phyloP scores from a whole-genome alignment of 192 early-diverging fungal species.

The Coemansia sp. region DNA sequence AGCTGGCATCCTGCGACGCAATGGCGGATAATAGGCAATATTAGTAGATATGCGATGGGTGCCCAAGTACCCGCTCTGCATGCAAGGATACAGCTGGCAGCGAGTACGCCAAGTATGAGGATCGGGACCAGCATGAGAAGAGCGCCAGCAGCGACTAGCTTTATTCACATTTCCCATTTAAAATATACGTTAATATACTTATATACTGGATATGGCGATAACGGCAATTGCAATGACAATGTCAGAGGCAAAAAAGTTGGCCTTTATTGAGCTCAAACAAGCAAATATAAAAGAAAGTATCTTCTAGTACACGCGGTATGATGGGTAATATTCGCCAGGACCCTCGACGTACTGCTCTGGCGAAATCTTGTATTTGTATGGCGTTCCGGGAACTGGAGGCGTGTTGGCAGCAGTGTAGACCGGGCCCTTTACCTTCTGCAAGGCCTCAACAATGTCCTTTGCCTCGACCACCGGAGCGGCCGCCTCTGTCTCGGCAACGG shows the following conservation, averaged over 20 bases:
- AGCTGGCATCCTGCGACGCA: neutral
- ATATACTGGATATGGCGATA: no score
- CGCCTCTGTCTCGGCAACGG: slow-evolving; percentile 1
- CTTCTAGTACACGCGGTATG: slow-evolving; percentile 50
- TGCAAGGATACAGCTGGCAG: no score
- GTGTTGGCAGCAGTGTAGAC: slow-evolving; percentile 54
- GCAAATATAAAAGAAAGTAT: neutral
- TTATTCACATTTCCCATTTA: no score
- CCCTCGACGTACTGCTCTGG: slow-evolving; percentile 41
- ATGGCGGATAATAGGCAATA: neutral
- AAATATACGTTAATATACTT: no score
- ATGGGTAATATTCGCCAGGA: slow-evolving; percentile 52
- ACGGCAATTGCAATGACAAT: no score
- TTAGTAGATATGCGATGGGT: neutral
- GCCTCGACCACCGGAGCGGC: slow-evolving; percentile 23
- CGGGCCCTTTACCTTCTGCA: slow-evolving; percentile 51
- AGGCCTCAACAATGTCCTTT: slow-evolving; percentile 52
- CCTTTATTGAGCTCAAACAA: no score
- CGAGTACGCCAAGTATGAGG: no score
- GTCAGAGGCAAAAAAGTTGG: no score
- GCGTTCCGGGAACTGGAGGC: slow-evolving; percentile 57
- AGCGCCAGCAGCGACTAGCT: no score
- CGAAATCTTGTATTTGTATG: slow-evolving; percentile 52
- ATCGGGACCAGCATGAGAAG: no score
- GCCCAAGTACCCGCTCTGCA: neutral